A percentile compares a stretch with the other conserved stretches of the same genome.
phyloP scores from a whole-genome alignment of 2,329 filamentous ascomycete genomes.

The Diplodia corticola region DNA sequence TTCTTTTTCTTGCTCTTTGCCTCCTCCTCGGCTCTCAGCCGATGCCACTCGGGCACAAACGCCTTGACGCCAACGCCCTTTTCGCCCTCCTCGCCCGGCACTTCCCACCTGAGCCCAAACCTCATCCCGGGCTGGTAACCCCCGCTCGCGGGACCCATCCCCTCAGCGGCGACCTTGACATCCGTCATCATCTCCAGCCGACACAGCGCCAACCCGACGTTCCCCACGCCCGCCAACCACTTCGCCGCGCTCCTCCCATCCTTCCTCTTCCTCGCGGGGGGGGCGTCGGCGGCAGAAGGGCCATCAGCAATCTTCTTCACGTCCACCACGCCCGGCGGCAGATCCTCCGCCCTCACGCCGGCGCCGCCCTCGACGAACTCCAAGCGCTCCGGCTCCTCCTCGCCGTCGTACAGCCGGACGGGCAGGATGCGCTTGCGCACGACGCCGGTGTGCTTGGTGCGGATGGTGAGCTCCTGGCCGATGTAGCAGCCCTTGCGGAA shows the following conservation, averaged over 20 bases:
- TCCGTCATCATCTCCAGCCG: conserved; percentile 90
- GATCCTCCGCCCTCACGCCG: conserved; percentile 51
- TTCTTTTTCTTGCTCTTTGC: conserved; percentile 29
- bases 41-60: conserved; percentile 78
- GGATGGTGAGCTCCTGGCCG: conserved; percentile 93
- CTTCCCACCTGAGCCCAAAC: conserved; percentile 42
- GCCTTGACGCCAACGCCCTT: conserved; percentile 48
- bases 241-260: conserved; percentile 63
- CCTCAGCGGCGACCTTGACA: conserved; percentile 64
- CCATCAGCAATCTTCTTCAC: conserved; percentile 54
- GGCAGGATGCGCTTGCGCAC: conserved; percentile 89
- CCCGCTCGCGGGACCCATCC: conserved; percentile 38
- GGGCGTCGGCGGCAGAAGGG: conserved; percentile 40
- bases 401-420: conserved; percentile 63
- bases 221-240: conserved; percentile 69
- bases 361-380: conserved; percentile 29
- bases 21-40: conserved; percentile 39
- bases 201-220: conserved; percentile 83
- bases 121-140: conserved; percentile 59
- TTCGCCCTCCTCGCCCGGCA: conserved; percentile 22
- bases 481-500: conserved; percentile 97
- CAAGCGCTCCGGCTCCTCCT: background rate
- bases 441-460: conserved; percentile 90
- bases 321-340: conserved; percentile 43
- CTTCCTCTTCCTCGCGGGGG: conserved; percentile 38